Percentiles rank a stretch among this genome's conserved stretches.
Evolutionary conservation across 306 rosid species (phyloP).

Genomic region (Cicer chorassanicum): DNA sequence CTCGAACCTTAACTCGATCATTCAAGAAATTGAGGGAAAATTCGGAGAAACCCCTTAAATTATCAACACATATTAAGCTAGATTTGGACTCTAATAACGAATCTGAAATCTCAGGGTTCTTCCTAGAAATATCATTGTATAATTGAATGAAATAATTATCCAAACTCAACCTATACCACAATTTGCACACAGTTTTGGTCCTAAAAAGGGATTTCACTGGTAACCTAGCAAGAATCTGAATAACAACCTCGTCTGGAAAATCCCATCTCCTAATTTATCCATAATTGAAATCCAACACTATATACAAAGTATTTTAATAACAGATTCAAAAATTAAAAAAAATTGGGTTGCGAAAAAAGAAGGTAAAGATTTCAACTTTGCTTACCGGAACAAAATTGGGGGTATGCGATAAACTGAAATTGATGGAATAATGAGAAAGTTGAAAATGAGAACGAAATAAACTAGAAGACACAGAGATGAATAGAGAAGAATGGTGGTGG

Average conservation of each 20-base stretch:
- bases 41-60: conserved; percentile 69
- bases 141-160: conserved; percentile 69
- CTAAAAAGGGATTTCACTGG: conserved; percentile 75
- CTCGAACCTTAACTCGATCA: conserved; percentile 77
- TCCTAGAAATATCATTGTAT: conserved; percentile 62
- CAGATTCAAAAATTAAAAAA: neutral
- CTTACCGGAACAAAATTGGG: conserved; percentile 55
- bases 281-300: conserved; percentile 43
- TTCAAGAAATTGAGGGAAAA: conserved; percentile 66
- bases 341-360: conserved; percentile 34
- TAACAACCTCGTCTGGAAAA: conserved; percentile 79
- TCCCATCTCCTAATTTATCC: conserved; percentile 55
- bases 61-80: conserved; percentile 77
- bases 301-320: neutral
- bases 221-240: conserved; percentile 79
- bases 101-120: conserved; percentile 72
- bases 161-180: conserved; percentile 63
- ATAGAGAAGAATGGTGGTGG: no score
- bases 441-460: neutral
- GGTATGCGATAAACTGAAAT: conserved; percentile 43
- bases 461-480: no score
- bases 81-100: conserved; percentile 61
- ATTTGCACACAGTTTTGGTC: conserved; percentile 68
- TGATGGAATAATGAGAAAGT: conserved; percentile 33
- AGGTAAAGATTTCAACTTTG: conserved; percentile 39